These are phyloP conservation scores for Erysimum cheiri DNA, from an alignment of 441 rosid genomes.

Conservation along the genomic window DNA sequence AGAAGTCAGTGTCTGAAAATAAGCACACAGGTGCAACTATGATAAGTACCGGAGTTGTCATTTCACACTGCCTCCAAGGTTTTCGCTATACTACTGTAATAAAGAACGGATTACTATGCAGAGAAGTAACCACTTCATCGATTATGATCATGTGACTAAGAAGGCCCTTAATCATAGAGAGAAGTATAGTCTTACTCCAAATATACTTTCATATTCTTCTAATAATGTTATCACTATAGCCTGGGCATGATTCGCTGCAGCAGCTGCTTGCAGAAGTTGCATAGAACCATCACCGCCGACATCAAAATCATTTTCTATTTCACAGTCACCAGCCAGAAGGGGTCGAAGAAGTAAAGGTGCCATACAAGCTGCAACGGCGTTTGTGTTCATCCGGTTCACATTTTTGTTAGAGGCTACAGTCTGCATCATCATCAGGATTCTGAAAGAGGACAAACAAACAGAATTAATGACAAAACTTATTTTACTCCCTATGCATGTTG, in stretches of 20 bases:
- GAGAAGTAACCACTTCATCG: slow-evolving; percentile 11
- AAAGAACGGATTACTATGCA: slow-evolving; percentile 20
- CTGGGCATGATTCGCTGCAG: slow-evolving; percentile 99
- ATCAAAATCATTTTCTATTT: slow-evolving; percentile 85
- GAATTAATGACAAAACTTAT: slow-evolving; percentile 20
- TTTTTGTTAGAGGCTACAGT: slow-evolving; percentile 75
- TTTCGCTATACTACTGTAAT: slow-evolving; percentile 20
- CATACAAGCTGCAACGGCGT: slow-evolving; percentile 99
- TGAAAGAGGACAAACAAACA: slow-evolving; percentile 37
- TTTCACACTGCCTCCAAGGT: slow-evolving; percentile 22
- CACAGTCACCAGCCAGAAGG: slow-evolving; percentile 95
- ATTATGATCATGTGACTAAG: slow-evolving; percentile 6
- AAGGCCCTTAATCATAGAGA: slow-evolving; percentile 11
- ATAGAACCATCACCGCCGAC: slow-evolving; percentile 92
- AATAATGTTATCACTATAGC: slow-evolving; percentile 90
- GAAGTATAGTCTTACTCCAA: slow-evolving; percentile 70
- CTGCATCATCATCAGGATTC: slow-evolving; percentile 97
- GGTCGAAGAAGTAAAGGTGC: slow-evolving; percentile 99
- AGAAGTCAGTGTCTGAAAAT: slow-evolving; percentile 39
- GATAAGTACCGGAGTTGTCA: neutral
- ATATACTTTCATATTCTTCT: slow-evolving; percentile 86
- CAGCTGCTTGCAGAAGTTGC: slow-evolving; percentile 98
- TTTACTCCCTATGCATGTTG: slow-evolving; percentile 26
- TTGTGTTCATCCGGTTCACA: slow-evolving; percentile 90
- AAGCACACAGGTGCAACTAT: slow-evolving; percentile 19